Percentiles rank a stretch among this genome's conserved stretches.
phyloP scores from a whole-genome alignment of 768 basidiomycete species.

The Coprinopsis marcescibilis region DNA sequence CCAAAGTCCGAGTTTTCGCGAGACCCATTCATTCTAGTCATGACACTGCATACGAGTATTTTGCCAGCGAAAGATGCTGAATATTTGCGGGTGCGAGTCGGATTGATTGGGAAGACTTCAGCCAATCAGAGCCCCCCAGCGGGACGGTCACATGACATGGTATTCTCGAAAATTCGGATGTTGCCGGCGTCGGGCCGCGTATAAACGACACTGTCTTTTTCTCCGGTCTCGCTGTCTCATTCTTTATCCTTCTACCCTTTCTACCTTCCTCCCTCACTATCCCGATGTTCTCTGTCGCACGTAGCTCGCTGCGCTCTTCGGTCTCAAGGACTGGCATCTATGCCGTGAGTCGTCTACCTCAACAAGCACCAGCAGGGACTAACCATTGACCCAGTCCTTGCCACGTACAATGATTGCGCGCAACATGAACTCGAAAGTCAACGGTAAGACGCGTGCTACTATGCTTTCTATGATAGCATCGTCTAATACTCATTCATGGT shows the following conservation, averaged over 20 bases:
- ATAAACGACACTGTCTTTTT: conserved; percentile 7
- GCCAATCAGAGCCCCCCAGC: conserved; percentile 9
- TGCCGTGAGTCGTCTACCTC: conserved; percentile 39
- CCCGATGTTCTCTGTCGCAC: conserved; percentile 70
- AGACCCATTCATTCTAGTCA: no score
- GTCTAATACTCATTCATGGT: conserved; percentile 1
- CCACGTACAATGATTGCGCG: conserved; percentile 75
- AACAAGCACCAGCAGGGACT: neutral
- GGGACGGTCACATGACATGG: conserved; percentile 17
- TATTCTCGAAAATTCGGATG: conserved; percentile 26
- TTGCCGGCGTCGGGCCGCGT: no score
- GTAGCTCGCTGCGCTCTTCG: conserved; percentile 50
- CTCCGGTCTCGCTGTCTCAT: conserved; percentile 9
- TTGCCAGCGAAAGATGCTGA: neutral
- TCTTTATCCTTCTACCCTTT: conserved; percentile 35
- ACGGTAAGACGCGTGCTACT: conserved; percentile 50
- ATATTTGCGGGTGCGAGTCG: no score
- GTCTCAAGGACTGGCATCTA: conserved; percentile 56
- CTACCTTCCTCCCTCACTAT: no score
- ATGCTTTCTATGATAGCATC: conserved; percentile 6
- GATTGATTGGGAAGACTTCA: neutral
- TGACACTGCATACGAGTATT: no score
- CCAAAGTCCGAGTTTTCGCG: no score
- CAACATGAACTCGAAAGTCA: conserved; percentile 95
- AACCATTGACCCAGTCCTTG: conserved; percentile 39